These are phyloP conservation scores for Pichia sp. DNA, from an alignment of 1,139 yeast species.

Conservation along the genomic window DNA sequence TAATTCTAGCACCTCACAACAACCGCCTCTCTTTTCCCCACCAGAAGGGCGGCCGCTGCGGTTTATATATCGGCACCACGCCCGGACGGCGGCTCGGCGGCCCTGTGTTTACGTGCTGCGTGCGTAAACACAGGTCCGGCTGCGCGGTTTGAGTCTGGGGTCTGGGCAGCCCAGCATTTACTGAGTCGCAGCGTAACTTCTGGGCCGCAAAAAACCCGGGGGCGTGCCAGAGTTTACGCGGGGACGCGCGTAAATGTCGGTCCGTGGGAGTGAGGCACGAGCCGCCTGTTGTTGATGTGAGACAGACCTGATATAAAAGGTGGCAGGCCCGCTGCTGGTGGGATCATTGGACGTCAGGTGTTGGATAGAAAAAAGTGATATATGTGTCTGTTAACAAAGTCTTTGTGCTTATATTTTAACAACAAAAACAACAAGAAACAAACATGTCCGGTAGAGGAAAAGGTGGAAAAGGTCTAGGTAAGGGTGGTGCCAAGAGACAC, in stretches of 20 bases:
- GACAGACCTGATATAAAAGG: not conserved
- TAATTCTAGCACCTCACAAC: not conserved
- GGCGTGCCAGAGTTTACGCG: not conserved
- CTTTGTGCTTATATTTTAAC: constrained; percentile 3
- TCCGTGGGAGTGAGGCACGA: not conserved
- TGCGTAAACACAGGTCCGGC: constrained; percentile 9
- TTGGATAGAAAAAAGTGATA: too few species aligned
- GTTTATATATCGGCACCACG: not conserved
- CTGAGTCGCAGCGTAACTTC: not conserved
- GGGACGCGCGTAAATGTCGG: not conserved
- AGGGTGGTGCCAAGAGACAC: constrained; percentile 99
- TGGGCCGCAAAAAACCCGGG: not conserved
- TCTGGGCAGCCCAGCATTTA: constrained; percentile 1
- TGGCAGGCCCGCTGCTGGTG: not conserved
- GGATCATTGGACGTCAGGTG: not conserved
- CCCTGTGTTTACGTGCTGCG: not conserved
- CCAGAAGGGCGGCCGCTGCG: not conserved
- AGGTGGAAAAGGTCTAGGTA: constrained; percentile 99
- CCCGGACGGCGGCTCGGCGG: not conserved
- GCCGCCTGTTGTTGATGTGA: not conserved
- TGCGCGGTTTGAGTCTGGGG: not conserved
- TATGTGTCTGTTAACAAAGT: constrained; percentile 6
- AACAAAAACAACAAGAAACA: constrained; percentile 26
- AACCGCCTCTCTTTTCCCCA: not conserved
- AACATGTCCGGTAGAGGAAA: constrained; percentile 98